phyloP scores from a whole-genome alignment of 352 stramenopile species.

The Globisporangium cylindrosporum region DNA sequence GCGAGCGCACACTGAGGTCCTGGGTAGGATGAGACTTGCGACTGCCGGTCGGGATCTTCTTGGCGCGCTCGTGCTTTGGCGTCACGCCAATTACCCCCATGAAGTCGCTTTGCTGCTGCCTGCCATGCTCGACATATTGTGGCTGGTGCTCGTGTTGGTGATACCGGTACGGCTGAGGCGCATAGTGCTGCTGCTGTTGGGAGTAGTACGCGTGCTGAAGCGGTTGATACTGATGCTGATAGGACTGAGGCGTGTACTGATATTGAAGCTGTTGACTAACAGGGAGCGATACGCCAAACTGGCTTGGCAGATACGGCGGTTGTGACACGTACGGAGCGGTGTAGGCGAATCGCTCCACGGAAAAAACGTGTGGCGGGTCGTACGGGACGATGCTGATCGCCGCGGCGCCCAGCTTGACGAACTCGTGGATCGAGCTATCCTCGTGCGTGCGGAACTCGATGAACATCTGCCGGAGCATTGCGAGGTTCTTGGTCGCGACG shows the following conservation, averaged over 20 bases:
- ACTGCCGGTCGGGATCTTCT: not conserved
- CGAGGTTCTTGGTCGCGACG: slow-evolving; percentile 39
- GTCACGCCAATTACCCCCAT: not conserved
- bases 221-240: not conserved
- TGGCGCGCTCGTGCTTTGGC: slow-evolving; percentile 6
- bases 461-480: slow-evolving; percentile 38
- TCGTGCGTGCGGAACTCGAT: slow-evolving; percentile 27
- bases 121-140: too few species aligned
- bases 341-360: not conserved
- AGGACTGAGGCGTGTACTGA: not conserved
- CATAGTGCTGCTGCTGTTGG: slow-evolving; percentile 17
- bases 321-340: not conserved
- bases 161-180: too few species aligned
- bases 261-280: not conserved
- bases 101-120: not conserved
- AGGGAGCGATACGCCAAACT: not conserved
- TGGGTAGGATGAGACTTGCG: not conserved
- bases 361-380: slow-evolving; percentile 10
- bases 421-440: slow-evolving; percentile 25
- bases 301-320: not conserved
- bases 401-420: slow-evolving; percentile 24
- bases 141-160: too few species aligned
- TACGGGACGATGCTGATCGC: slow-evolving; percentile 45
- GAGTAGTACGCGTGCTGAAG: not conserved
- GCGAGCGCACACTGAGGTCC: not conserved